Evolutionary conservation across 2,329 filamentous ascomycete genomes (phyloP), one percentile per base, ranked within the genome.

Genomic region (Bipolaris bicolor): DNA sequence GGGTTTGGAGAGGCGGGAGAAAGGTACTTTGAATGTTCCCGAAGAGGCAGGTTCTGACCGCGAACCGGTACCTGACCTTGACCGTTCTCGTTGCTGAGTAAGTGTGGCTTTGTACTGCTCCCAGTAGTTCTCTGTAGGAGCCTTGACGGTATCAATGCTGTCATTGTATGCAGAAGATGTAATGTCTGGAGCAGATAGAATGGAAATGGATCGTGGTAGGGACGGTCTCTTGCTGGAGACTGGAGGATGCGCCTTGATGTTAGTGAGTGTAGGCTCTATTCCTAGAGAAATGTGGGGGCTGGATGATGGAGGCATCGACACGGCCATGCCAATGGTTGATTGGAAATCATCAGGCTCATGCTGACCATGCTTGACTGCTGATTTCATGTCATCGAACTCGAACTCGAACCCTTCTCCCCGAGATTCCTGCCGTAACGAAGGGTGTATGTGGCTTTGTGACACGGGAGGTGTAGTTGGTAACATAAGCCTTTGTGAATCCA

Each of bases 381-480:
- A 11, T 18, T 33, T 10, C 22, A 33, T n/a, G 31, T 20, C 41
- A 5, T 55, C 44, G 44, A 62, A 60, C 11, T 51, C 45, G 18
- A 63, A 61, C 36, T 55, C 37, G 9, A 60, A 64, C 3, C 44
- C 55, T n/a, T 41, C 31, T 48, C 53, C 52, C 29, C 33, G 43
- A 13, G 45, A 55, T 13, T 55, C 22, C 13, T 49, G 36, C 20
- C 58, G 57, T 18, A 60, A 20, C 7, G 57, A 22, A 7, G 59
- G 59, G 29, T 64, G 59, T 33, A 62, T 52, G n/a, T 64, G 52
- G 9, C 46, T 57, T 49, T 65, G 55, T 10, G 60, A 33, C 40
- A 40, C 20, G 13, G n/a, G 43, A 16, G 46, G 22, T 34, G 49
- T 52, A 0, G 50, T 55, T 1, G 61, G 33, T 9, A 58, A 58